These are phyloP conservation scores for Rhizopus microsporus DNA, from an alignment of 371 early-diverging fungal species.

Conservation along the genomic window DNA sequence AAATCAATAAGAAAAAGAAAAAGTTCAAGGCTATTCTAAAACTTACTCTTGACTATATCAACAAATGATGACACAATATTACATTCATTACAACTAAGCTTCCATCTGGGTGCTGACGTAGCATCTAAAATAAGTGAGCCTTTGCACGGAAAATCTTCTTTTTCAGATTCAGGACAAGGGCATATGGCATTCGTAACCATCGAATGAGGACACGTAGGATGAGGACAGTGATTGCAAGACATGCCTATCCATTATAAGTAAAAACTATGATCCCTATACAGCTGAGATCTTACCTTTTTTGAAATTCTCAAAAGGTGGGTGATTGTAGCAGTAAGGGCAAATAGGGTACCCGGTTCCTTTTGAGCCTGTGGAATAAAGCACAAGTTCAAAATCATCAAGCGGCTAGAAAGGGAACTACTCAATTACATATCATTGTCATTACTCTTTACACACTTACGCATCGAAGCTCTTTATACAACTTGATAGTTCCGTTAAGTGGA, in stretches of 20 bases:
- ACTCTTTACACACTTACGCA: constrained; percentile 35
- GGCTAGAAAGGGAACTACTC: constrained; percentile 23
- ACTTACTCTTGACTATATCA: constrained; percentile 46
- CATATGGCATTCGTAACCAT: constrained; percentile 48
- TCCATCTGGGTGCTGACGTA: constrained; percentile 58
- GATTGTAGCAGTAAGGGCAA: constrained; percentile 58
- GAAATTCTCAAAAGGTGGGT: constrained; percentile 56
- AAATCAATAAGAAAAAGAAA: neutral
- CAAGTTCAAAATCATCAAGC: constrained; percentile 56
- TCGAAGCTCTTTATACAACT: constrained; percentile 50
- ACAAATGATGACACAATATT: constrained; percentile 49
- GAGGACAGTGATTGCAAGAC: constrained; percentile 58
- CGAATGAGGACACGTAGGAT: constrained; percentile 52
- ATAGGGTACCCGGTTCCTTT: constrained; percentile 56
- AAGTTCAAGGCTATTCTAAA: neutral
- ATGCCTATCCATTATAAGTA: constrained; percentile 23
- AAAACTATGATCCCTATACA: neutral
- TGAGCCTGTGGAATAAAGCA: constrained; percentile 53
- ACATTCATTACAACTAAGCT: constrained; percentile 54
- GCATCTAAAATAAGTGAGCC: constrained; percentile 54
- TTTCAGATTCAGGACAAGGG: constrained; percentile 48
- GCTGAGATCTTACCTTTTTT: constrained; percentile 27
- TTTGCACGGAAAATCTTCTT: constrained; percentile 35
- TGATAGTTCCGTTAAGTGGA: constrained; percentile 55
- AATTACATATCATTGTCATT: neutral